A percentile compares a stretch with the other conserved stretches of the same genome.
phyloP scores from a whole-genome alignment of 2,329 filamentous ascomycete genomes.

The Penicillium italicum region DNA sequence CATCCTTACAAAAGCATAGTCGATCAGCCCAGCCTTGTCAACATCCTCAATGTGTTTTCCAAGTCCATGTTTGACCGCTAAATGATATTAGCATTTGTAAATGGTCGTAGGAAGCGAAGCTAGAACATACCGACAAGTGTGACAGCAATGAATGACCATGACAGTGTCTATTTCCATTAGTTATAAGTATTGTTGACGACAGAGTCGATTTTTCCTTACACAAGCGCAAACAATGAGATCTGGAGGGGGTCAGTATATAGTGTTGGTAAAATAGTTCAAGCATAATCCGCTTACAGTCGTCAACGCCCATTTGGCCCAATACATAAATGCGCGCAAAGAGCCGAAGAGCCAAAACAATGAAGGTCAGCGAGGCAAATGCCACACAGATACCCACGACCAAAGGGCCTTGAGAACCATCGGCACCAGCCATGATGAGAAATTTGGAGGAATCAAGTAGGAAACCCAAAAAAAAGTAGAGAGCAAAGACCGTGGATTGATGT shows the following conservation, averaged over 20 bases:
- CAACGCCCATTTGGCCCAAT: slow-evolving; percentile 29
- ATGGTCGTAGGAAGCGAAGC: neutral
- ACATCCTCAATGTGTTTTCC: slow-evolving; percentile 15
- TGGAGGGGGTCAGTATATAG: slow-evolving; percentile 14
- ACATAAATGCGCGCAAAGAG: slow-evolving; percentile 42
- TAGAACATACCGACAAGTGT: slow-evolving; percentile 32
- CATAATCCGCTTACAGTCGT: slow-evolving; percentile 28
- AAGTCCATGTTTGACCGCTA: slow-evolving; percentile 22
- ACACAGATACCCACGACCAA: slow-evolving; percentile 35
- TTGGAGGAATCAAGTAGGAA: neutral
- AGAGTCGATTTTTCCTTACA: slow-evolving; percentile 20
- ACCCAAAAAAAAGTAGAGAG: neutral
- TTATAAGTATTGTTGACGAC: neutral
- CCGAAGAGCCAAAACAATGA: slow-evolving; percentile 37
- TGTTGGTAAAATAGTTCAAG: neutral
- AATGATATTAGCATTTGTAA: neutral
- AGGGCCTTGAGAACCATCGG: slow-evolving; percentile 33
- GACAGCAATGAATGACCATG: slow-evolving; percentile 37
- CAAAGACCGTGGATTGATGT: neutral
- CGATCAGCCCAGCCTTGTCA: slow-evolving; percentile 9
- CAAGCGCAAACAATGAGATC: slow-evolving; percentile 32
- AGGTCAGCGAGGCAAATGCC: slow-evolving; percentile 39
- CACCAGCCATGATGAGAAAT: slow-evolving; percentile 16
- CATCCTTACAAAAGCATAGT: slow-evolving; percentile 20
- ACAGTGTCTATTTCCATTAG: slow-evolving; percentile 25